Evolutionary conservation across 805 yeast species (phyloP).

Genomic region (Metschnikowia dekortorum): DNA sequence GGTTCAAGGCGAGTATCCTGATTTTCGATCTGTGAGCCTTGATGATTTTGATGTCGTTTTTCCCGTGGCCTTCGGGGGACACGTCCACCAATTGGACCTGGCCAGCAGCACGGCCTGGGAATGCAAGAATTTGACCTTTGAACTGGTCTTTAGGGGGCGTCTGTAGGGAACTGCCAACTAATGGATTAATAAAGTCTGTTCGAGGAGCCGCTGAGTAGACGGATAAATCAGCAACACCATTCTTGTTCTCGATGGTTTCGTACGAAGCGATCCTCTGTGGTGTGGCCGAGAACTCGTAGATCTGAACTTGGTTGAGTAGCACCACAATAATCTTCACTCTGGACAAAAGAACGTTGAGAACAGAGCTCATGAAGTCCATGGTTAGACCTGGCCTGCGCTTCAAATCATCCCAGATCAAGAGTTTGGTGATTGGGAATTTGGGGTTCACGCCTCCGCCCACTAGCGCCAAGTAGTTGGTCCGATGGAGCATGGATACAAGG

Average conservation of each 20-base stretch:
- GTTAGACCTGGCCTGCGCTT: slow-evolving; percentile 68
- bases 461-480: slow-evolving; percentile 85
- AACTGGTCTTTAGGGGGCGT: slow-evolving; percentile 11
- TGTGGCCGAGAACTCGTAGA: slow-evolving; percentile 77
- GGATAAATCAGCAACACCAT: slow-evolving; percentile 59
- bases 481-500: slow-evolving; percentile 71
- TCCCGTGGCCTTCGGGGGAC: slow-evolving; percentile 58
- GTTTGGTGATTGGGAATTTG: slow-evolving; percentile 69
- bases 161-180: slow-evolving; percentile 7
- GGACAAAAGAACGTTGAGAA: slow-evolving; percentile 69
- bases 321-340: slow-evolving; percentile 74
- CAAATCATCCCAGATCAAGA: slow-evolving; percentile 89
- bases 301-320: slow-evolving; percentile 58
- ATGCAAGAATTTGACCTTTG: slow-evolving; percentile 56
- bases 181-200: slow-evolving; percentile 8
- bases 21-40: slow-evolving; percentile 73
- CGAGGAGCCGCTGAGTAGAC: slow-evolving; percentile 18
- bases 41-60: slow-evolving; percentile 61
- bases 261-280: slow-evolving; percentile 62
- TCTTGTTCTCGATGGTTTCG: slow-evolving; percentile 61
- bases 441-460: slow-evolving; percentile 89
- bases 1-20: slow-evolving; percentile 58
- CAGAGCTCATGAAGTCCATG: slow-evolving; percentile 72
- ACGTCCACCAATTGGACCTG: slow-evolving; percentile 79
- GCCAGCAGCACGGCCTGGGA: slow-evolving; percentile 73